These are phyloP conservation scores for Cryphonectria nitschkei DNA, from an alignment of 2,329 filamentous ascomycete species.

Conservation along the genomic window DNA sequence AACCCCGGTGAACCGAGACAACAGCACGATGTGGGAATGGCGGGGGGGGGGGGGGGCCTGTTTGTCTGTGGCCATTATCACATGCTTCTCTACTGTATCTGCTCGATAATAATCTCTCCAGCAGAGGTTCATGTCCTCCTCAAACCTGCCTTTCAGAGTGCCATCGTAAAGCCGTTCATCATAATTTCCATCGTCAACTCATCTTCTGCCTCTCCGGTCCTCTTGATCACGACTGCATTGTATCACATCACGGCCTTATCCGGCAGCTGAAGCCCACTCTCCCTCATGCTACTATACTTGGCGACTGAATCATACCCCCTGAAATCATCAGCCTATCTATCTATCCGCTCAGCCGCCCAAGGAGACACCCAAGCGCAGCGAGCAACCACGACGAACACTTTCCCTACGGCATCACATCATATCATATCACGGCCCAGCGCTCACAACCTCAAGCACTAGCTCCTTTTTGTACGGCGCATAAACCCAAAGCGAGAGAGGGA, in stretches of 20 bases:
- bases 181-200: not conserved
- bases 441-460: not conserved
- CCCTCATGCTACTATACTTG: not conserved
- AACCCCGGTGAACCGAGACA: not conserved
- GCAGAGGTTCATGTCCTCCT: not conserved
- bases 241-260: not conserved
- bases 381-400: not conserved
- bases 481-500: not conserved
- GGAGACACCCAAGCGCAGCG: not conserved
- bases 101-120: not conserved
- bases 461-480: not conserved
- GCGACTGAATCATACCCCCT: conserved; percentile 1
- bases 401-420: not conserved
- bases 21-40: not conserved
- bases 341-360: too few species aligned
- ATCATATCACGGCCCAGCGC: not conserved
- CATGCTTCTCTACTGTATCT: conserved; percentile 10
- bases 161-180: not conserved
- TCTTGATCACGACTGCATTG: not conserved
- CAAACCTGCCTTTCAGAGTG: not conserved
- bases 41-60: not conserved
- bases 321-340: not conserved
- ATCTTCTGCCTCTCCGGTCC: not conserved
- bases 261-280: not conserved
- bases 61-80: conserved; percentile 7